These are phyloP conservation scores for Boletus sp. DNA, from an alignment of 768 basidiomycete species.

Conservation along the genomic window DNA sequence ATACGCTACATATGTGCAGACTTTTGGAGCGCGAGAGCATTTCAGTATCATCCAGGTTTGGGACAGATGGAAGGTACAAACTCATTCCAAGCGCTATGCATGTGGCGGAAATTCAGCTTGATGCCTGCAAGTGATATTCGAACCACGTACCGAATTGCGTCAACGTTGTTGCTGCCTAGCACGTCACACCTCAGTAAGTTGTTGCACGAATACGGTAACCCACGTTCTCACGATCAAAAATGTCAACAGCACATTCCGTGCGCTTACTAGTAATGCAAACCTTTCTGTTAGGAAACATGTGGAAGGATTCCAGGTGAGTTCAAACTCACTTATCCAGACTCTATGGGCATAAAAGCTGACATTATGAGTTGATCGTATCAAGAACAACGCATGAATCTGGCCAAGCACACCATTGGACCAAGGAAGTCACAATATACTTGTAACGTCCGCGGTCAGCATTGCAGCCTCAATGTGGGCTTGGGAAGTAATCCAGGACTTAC, in stretches of 20 bases:
- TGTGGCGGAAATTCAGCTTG: no score
- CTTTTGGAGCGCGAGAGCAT: not conserved
- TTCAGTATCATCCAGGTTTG: no score
- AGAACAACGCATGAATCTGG: not conserved
- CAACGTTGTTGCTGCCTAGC: conserved; percentile 1
- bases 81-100: no score
- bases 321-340: conserved; percentile 13
- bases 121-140: no score
- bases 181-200: not conserved
- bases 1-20: not conserved
- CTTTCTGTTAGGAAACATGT: not conserved
- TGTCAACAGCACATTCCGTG: not conserved
- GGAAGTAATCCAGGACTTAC: no score
- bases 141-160: no score
- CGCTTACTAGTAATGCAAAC: conserved; percentile 1
- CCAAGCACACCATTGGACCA: no score
- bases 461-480: no score
- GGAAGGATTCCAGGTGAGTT: no score
- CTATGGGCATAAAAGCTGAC: conserved; percentile 13
- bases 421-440: no score
- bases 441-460: no score
- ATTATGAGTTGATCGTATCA: not conserved
- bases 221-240: conserved; percentile 6
- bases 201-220: not conserved
- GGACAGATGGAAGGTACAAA: no score